These are phyloP conservation scores for Xylariales sp. DNA, from an alignment of 2,329 filamentous ascomycete genomes.

Conservation along the genomic window DNA sequence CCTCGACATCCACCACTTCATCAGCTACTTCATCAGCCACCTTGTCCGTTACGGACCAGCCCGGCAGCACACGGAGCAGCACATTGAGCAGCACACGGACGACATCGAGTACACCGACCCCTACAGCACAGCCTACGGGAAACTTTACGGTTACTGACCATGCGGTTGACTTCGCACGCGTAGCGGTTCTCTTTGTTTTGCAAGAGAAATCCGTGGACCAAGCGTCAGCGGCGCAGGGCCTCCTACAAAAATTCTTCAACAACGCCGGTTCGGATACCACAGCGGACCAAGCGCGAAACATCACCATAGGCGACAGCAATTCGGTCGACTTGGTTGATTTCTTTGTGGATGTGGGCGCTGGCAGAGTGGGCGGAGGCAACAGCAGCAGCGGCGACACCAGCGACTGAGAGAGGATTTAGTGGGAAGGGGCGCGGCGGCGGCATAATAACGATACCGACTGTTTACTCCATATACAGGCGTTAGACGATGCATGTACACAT, in stretches of 20 bases:
- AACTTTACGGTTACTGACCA: slow-evolving; percentile 65
- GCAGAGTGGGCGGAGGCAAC: slow-evolving; percentile 41
- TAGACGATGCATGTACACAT: slow-evolving; percentile 27
- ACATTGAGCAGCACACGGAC: slow-evolving; percentile 36
- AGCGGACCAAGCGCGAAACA: slow-evolving; percentile 53
- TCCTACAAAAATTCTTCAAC: slow-evolving; percentile 67
- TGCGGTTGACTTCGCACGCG: slow-evolving; percentile 71
- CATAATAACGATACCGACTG: slow-evolving; percentile 26
- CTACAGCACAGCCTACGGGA: slow-evolving; percentile 47
- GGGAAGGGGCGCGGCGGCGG: slow-evolving; percentile 6
- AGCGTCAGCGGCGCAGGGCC: slow-evolving; percentile 65
- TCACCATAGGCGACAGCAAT: slow-evolving; percentile 58
- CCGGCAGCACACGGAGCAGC: slow-evolving; percentile 7
- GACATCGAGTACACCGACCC: slow-evolving; percentile 34
- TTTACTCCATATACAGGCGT: slow-evolving; percentile 20
- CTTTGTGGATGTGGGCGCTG: slow-evolving; percentile 53
- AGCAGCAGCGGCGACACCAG: slow-evolving; percentile 25
- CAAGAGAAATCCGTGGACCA: slow-evolving; percentile 63
- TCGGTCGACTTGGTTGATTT: slow-evolving; percentile 64
- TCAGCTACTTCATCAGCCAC: slow-evolving; percentile 44
- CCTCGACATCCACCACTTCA: slow-evolving; percentile 41
- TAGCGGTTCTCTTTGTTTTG: slow-evolving; percentile 71
- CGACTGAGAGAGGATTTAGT: slow-evolving; percentile 30
- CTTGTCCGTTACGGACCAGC: slow-evolving; percentile 35
- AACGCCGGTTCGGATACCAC: slow-evolving; percentile 50